Evolutionary conservation across 257 asterid species (phyloP), one percentile per base, ranked within the genome.

Genomic region (Fraxinus quadrangulata): DNA sequence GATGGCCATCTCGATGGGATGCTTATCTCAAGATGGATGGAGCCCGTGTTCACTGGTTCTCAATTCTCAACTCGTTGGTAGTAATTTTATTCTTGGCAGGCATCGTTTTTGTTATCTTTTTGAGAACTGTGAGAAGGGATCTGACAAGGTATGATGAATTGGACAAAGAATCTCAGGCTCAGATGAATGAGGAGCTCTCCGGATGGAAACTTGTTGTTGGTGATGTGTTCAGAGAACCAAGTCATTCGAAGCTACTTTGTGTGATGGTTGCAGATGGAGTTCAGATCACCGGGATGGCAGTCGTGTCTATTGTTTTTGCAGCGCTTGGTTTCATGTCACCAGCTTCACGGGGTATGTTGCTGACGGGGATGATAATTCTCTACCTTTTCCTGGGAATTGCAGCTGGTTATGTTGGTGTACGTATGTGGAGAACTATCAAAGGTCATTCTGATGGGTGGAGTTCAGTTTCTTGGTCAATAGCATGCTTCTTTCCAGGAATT

Each of bases 1-100:
- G 86, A 82, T 84, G 90, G 88, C 90, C 90, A 63, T 86, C 90
- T 40, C 78, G 90, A 67, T 86, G 90, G 90, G 90, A 86, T 80
- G 90, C 90, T 72, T 86, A 86, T 77, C 79, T 86, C 66, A 86
- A 84, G 77, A 86, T 84, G 88, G 90, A 86, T 33, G 90, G 88
- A 40, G 82, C 83, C 17, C 83, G 88, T 23, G 86, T 86, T 42
- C 90, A 86, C 28, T 86, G 88, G 90, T 86, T 84, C 77, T 86
- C 90, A 67, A 82, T 86, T 47, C 83, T 84, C 61, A 86, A 86
- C 76, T 86, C 90, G 1, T 47, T 86, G 77, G 82, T 86, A 85
- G 86, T 84, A 54, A 82, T 86, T 51, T 71, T 80, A 73, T 86
- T 86, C 83, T 80, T 86, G 82, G 90, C 88, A 24, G 88, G 88